These are phyloP conservation scores for Takashimella koratensis DNA, from an alignment of 1,284 basidiomycete species.

Conservation along the genomic window DNA sequence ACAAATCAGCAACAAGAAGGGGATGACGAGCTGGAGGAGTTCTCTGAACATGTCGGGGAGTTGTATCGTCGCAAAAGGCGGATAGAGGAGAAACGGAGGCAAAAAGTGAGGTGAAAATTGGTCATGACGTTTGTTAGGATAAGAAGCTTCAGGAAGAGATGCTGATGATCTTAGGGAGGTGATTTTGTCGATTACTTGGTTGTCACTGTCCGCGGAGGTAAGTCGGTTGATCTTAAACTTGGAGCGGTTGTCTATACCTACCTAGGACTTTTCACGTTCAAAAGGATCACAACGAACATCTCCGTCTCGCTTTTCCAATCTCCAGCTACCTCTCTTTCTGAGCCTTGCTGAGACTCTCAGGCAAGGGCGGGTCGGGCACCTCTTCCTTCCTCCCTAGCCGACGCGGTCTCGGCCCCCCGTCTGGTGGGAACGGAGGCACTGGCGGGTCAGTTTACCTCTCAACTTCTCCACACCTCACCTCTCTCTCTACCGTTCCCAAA, in stretches of 20 bases:
- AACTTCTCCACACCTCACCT: slow-evolving; percentile 69
- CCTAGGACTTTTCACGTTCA: neutral
- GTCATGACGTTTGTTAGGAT: neutral
- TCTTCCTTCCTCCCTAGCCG: slow-evolving; percentile 75
- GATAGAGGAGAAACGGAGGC: slow-evolving; percentile 42
- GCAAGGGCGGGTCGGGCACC: slow-evolving; percentile 76
- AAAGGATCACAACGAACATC: slow-evolving; percentile 11
- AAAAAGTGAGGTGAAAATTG: slow-evolving; percentile 28
- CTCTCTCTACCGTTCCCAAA: slow-evolving; percentile 66
- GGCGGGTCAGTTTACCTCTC: slow-evolving; percentile 82
- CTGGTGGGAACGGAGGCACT: slow-evolving; percentile 82
- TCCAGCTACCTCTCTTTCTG: too few relatives aligned
- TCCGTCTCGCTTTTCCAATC: too few relatives aligned
- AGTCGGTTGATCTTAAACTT: slow-evolving; percentile 10
- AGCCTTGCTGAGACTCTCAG: slow-evolving; percentile 47
- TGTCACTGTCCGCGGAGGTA: slow-evolving; percentile 71
- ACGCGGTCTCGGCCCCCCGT: slow-evolving; percentile 71
- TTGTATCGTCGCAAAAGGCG: slow-evolving; percentile 36
- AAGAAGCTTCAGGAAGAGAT: neutral
- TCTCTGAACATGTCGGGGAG: slow-evolving; percentile 33
- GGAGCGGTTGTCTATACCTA: too few relatives aligned
- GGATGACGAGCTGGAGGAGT: too few relatives aligned
- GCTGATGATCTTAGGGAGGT: slow-evolving; percentile 57
- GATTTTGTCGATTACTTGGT: slow-evolving; percentile 75
- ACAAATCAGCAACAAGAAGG: too few relatives aligned